Base-by-base conservation (phyloP, 179 eudicot genomes). In the Silene coronaria region DNA sequence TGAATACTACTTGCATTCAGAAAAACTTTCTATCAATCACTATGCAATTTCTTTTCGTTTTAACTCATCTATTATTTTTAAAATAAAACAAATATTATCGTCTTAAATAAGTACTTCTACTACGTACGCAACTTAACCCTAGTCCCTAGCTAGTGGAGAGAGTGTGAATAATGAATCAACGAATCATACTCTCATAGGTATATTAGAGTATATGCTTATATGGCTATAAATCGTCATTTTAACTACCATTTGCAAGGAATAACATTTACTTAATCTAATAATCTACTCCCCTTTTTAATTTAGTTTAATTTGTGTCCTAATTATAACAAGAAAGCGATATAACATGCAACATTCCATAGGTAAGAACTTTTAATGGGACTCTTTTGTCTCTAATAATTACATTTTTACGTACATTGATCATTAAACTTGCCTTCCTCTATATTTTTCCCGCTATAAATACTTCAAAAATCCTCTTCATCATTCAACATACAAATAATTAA, bases 361-460 rank as follows among this genome's bases (percentile, higher is more conserved):
- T 26, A 71, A 55, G 74, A 51, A 14, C 63, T 51, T 71, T 21
- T n/a, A 28, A 71, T 26, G 9, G 74, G 45, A 71, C 63, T 71
- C 74, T 53, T 55, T 2, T 51, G 63, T 28, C 74, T 71, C 34
- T 27, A n/a, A 53, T 55, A 46, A 70, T 70, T 34, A 34, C 38
- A n/a, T n/a, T 34, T 9, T 7, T 34, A 34, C 38, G 0, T 34
- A 5, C 8, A 34, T 34, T 32, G 5, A 6, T 34, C 8, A 6
- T 0, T 34, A 6, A 55, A 23, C 45, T 53, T 55, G 61, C 45
- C 8, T 17, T 26, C 24, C 3, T 53, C 17, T 16, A 26, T 51
- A 13, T 45, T 11, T 23, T 17, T 16, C 63, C 74, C 62, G 19
- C 74, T 53, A 71, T 71, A 71, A 71, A 51, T 71, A 71, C 63